Base-by-base conservation (phyloP, 768 basidiomycete species). In the Suillus cothurnatus region DNA sequence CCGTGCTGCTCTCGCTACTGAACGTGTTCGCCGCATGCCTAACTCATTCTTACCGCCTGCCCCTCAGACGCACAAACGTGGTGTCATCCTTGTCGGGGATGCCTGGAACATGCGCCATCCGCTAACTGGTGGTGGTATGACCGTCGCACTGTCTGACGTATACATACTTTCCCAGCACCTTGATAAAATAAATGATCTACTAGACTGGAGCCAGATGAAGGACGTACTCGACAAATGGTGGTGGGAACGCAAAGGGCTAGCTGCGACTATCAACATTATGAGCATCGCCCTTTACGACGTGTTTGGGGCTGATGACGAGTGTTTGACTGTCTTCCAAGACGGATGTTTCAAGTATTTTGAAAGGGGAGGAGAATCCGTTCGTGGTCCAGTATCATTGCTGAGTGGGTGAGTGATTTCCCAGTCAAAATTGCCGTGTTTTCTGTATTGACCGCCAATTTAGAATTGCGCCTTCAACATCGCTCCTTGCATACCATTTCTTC, bases 101-200 rank as follows among this genome's bases (percentile, higher is more conserved):
- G 89, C 97, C 2, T 97, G 94, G 91, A 99, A 99, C 74, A 99
- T 99, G 96, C 92, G 97, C 0, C 97, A 99, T 76, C 97, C 97
- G 2, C 84, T 99, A 26, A 99, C 97, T 0, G 97, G 97, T 6
- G 95, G 95, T 14, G 97, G 97, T 6, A 99, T 99, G 97, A 96
- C 95, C 0, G 97, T 98, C 45, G 95, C 95, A 2, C 81, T 99
- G 56, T 84, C 88, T 72, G 97, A 99, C 69, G 91, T 92, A 6
- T 90, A 94, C 17, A 69, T 92, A 38, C 82, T 99, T 17, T 77
- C 87, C 39, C 78, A 86, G 19, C 79, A 93, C 65, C 80, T 97
- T 0, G 79, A 78, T 1, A 69, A 81, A 31, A 76, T 89, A 43
- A 69, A 72, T 28, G 71, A 78, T 66, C 75, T 79, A 49, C 71